Evolutionary conservation across 2,329 filamentous ascomycete species (phyloP).

Genomic region (Ilyonectria destructans): DNA sequence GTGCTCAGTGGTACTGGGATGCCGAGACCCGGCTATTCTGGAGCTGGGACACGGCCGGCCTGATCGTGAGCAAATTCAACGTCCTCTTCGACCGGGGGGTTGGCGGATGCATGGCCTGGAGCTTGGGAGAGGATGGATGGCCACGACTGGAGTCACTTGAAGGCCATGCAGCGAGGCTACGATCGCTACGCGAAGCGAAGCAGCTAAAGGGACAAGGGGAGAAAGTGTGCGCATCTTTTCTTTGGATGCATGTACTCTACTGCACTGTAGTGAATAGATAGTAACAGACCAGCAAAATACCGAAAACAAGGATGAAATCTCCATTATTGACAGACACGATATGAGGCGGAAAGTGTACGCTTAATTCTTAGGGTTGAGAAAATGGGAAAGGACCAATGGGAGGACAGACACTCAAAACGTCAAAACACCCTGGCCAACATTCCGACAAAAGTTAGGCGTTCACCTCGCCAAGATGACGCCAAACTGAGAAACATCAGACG

Average conservation of each 20-base stretch:
- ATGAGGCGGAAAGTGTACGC: no score
- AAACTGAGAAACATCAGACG: no score
- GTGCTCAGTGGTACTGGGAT: constrained; percentile 72
- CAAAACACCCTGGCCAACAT: no score
- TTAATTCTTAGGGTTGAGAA: no score
- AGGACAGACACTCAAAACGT: no score
- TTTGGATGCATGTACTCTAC: not conserved
- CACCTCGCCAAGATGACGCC: no score
- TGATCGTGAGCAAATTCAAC: constrained; percentile 65
- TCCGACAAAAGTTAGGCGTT: no score
- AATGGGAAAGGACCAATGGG: no score
- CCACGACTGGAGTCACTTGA: constrained; percentile 60
- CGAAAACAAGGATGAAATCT: no score
- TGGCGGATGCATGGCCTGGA: constrained; percentile 70
- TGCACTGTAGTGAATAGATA: not conserved
- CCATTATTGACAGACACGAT: no score
- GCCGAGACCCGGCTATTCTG: constrained; percentile 63
- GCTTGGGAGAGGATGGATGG: constrained; percentile 61
- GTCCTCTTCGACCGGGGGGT: constrained; percentile 61
- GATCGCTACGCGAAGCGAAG: constrained; percentile 7
- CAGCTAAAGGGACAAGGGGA: not conserved
- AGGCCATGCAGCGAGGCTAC: constrained; percentile 56
- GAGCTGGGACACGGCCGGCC: constrained; percentile 68
- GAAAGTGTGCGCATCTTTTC: not conserved
- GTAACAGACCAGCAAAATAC: not conserved